A percentile compares a stretch with the other conserved stretches of the same genome.
phyloP scores from a whole-genome alignment of 345 rosid species.

The Trapa incisa region DNA sequence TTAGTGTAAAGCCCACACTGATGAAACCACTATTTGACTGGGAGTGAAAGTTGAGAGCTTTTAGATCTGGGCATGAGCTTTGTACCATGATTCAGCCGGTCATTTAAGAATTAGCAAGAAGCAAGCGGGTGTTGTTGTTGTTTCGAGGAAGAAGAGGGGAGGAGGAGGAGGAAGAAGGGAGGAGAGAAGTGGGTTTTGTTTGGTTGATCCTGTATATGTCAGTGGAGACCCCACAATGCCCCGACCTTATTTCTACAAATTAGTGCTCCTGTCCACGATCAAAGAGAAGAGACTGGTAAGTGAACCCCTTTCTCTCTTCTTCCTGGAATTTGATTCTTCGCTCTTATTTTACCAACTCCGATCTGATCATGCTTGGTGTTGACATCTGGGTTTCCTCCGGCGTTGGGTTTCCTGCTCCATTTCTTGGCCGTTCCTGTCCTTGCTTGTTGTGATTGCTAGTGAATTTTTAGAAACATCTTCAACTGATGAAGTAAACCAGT shows the following conservation, averaged over 20 bases:
- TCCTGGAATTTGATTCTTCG: background rate
- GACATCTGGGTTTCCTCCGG: background rate
- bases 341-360: background rate
- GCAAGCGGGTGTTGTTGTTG: background rate
- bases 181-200: conserved; percentile 1
- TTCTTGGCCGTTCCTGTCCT: background rate
- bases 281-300: conserved; percentile 15
- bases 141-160: background rate
- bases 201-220: conserved; percentile 1
- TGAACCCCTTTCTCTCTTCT: background rate
- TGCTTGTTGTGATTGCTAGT: background rate
- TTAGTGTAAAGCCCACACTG: conserved; percentile 5
- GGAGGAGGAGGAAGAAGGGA: background rate
- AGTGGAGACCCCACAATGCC: conserved; percentile 12
- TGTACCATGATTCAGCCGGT: background rate
- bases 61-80: conserved; percentile 8
- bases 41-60: conserved; percentile 2
- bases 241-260: conserved; percentile 18
- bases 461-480: background rate
- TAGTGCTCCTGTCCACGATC: conserved; percentile 18
- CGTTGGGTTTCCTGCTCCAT: no score
- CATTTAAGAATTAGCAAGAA: background rate
- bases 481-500: background rate
- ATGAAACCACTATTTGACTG: conserved; percentile 12
- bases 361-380: background rate